Base-by-base conservation (phyloP, 345 rosid species). In the Syzygium aromaticum region DNA sequence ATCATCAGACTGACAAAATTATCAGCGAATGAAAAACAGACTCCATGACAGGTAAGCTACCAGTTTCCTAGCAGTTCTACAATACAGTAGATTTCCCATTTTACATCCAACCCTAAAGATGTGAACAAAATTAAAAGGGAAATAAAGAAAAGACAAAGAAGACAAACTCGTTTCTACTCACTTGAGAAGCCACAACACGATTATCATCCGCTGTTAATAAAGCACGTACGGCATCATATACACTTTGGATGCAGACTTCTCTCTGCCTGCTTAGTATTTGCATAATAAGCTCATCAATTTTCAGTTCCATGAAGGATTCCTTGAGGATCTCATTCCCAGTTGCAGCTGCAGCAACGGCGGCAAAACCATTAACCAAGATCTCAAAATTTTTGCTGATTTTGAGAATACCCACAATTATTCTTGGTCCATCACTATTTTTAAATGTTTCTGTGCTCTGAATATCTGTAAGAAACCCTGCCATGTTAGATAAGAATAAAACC, bases 181-280 rank as follows among this genome's bases (percentile, higher is more conserved):
- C 98, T 93, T 98, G 94, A 57, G 99, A 96, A 90, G 99, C 99
- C 91, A 95, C 95, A 52, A 95, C 99, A 52, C 99, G 98, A 90
- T 91, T 91, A 85, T 98, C 99, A 93, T 96, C 99, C 40, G 99
- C 94, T 1, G 98, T 95, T 87, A 95, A 93, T 86, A 98, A 86
- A 90, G 92, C 94, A 85, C 94, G 91, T 85, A 98, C 93, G 30
- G 98, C 94, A 82, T 98, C 97, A 64, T 96, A 98, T 89, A 96
- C 28, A 91, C 93, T 90, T 85, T 87, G 90, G 88, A 94, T 85
- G 23, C 89, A 86, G 54, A 87, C 90, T 87, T 91, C 92, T 89
- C 89, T 88, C 89, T 90, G 90, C 85, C 84, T 77, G 59, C 85
- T 92, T 86, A 98, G 87, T 54, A 93, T 92, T 92, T 93, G 91